These are phyloP conservation scores for Boletellus sp. DNA, from an alignment of 768 basidiomycete species.

Conservation along the genomic window DNA sequence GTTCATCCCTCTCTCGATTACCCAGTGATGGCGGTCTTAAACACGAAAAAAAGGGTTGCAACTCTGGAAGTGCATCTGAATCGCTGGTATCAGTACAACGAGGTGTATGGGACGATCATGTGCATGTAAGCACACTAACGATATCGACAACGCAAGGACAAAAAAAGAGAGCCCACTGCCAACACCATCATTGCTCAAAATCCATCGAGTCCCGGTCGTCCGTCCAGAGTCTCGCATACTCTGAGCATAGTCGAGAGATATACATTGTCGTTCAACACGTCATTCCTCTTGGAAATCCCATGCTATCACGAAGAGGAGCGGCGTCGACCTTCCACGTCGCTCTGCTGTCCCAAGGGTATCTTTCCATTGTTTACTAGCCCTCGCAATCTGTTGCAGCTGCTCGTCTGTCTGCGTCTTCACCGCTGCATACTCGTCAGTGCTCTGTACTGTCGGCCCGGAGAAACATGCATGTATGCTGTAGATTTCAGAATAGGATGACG, in stretches of 20 bases:
- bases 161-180: not conserved
- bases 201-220: constrained; percentile 80
- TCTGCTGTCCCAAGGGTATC: constrained; percentile 71
- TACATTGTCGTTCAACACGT: constrained; percentile 50
- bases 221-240: constrained; percentile 81
- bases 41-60: too few species aligned
- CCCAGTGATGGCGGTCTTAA: too few species aligned
- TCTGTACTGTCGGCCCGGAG: constrained; percentile 65
- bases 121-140: not conserved
- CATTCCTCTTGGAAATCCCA: too few species aligned
- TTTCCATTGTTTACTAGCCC: constrained; percentile 93
- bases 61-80: not conserved
- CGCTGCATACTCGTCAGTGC: constrained; percentile 27
- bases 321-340: constrained; percentile 88
- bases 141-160: too few species aligned
- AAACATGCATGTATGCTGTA: constrained; percentile 95
- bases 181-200: constrained; percentile 23
- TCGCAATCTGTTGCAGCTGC: constrained; percentile 75
- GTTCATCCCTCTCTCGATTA: too few species aligned
- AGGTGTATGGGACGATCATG: not conserved
- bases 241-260: constrained; percentile 81
- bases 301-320: not conserved
- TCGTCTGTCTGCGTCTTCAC: constrained; percentile 59
- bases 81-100: not conserved
- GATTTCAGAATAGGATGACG: too few species aligned